Evolutionary conservation across 2,329 filamentous ascomycete genomes (phyloP).

Genomic region (Cercospora zeae-maydis): DNA sequence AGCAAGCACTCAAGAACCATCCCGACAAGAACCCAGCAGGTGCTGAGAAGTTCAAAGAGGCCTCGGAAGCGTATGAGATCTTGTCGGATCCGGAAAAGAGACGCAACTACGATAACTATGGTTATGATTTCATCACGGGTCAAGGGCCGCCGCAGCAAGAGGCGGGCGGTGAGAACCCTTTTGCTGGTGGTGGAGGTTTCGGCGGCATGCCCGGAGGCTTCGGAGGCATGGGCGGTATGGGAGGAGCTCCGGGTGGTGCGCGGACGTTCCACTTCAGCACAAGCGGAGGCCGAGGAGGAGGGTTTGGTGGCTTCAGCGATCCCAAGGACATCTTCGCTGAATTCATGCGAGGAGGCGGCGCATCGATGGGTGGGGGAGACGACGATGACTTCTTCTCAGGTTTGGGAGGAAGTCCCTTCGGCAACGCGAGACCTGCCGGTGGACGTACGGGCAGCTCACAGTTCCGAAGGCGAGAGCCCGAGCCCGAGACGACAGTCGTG

Average conservation of each 20-base stretch:
- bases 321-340: constrained; percentile 81
- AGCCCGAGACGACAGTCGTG: constrained; percentile 85
- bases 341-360: constrained; percentile 65
- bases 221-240: constrained; percentile 51
- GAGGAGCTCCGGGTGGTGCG: constrained; percentile 46
- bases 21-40: constrained; percentile 94
- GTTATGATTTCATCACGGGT: constrained; percentile 74
- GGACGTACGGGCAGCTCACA: constrained; percentile 40
- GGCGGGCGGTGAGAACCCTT: constrained; percentile 43
- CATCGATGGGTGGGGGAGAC: constrained; percentile 45
- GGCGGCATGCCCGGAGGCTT: constrained; percentile 58
- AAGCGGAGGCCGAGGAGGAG: constrained; percentile 50
- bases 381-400: constrained; percentile 50
- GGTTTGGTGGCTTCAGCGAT: constrained; percentile 74
- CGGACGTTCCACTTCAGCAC: constrained; percentile 65
- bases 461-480: constrained; percentile 48
- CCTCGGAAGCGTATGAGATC: constrained; percentile 96
- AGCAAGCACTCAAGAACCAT: constrained; percentile 77
- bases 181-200: constrained; percentile 47
- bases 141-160: constrained; percentile 52
- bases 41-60: constrained; percentile 94
- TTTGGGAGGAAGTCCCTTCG: constrained; percentile 45
- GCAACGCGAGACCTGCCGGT: constrained; percentile 40
- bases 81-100: constrained; percentile 95
- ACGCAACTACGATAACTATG: constrained; percentile 90